These are phyloP conservation scores for Bruguiera sexangula DNA, from an alignment of 345 rosid species.

Conservation along the genomic window DNA sequence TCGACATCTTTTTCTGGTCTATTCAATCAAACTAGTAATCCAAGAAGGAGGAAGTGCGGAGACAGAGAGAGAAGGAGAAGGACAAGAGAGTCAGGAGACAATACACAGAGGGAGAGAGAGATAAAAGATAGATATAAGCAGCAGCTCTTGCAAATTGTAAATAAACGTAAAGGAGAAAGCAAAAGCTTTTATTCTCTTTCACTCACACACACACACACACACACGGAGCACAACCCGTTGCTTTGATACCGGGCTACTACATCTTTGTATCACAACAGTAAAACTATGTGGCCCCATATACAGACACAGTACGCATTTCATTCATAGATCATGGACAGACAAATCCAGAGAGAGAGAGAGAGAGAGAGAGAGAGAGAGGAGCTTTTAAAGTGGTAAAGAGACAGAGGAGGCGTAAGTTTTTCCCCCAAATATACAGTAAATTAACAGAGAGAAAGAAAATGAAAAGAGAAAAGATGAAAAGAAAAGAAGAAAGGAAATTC, in stretches of 20 bases:
- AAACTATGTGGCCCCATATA: constrained; percentile 15
- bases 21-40: background rate
- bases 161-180: constrained; percentile 25
- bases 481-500: constrained; percentile 9
- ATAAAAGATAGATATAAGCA: background rate
- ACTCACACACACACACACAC: background rate
- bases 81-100: constrained; percentile 8
- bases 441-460: background rate
- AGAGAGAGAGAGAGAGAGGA: background rate
- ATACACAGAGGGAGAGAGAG: constrained; percentile 11
- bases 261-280: constrained; percentile 31
- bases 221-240: constrained; percentile 4
- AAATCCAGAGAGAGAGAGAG: background rate
- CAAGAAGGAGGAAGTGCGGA: constrained; percentile 13
- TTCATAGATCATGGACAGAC: background rate
- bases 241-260: constrained; percentile 23
- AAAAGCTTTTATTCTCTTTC: constrained; percentile 27
- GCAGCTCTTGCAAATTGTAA: constrained; percentile 23
- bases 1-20: constrained; percentile 30
- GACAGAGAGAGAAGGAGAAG: constrained; percentile 6
- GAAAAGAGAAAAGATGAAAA: background rate
- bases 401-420: background rate
- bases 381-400: background rate
- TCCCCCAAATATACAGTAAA: background rate
- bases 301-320: background rate